These are phyloP conservation scores for Fraxinus dipetala DNA, from an alignment of 305 asterid species.

Conservation along the genomic window DNA sequence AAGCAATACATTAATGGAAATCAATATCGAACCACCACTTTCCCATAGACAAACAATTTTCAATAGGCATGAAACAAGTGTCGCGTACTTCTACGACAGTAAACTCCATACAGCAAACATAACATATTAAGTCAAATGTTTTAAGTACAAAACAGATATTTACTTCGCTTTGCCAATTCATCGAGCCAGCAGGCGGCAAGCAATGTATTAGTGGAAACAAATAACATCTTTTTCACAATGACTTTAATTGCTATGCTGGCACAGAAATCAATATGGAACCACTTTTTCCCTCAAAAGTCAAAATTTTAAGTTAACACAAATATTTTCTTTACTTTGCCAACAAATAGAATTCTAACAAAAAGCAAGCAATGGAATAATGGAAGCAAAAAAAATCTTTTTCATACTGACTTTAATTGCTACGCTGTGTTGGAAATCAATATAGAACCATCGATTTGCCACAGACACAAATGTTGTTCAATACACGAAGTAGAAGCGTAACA, in stretches of 20 bases:
- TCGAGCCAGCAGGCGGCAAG: not conserved
- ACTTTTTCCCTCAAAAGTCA: not conserved
- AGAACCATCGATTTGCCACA: not conserved
- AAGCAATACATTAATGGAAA: not conserved
- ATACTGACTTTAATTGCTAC: not conserved
- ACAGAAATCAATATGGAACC: not conserved
- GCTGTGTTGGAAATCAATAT: not conserved
- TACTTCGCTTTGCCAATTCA: not conserved
- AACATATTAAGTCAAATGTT: not conserved
- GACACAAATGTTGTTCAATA: not conserved
- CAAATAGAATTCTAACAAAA: not conserved
- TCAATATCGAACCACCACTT: not conserved
- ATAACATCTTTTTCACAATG: not conserved
- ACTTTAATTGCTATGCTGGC: not conserved
- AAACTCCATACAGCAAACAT: not conserved
- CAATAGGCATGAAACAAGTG: not conserved
- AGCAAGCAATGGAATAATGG: not conserved
- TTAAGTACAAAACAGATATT: not conserved
- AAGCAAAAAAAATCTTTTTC: not conserved
- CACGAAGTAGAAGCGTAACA: constrained; percentile 6
- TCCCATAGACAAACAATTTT: not conserved
- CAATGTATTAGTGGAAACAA: not conserved
- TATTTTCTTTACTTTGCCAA: not conserved
- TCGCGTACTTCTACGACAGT: not conserved
- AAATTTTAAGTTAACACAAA: not conserved